A percentile compares a stretch with the other conserved stretches of the same genome.
Conservation (phyloP, 129 eudicot species). For the Heracleum sosnowskyi region DNA sequence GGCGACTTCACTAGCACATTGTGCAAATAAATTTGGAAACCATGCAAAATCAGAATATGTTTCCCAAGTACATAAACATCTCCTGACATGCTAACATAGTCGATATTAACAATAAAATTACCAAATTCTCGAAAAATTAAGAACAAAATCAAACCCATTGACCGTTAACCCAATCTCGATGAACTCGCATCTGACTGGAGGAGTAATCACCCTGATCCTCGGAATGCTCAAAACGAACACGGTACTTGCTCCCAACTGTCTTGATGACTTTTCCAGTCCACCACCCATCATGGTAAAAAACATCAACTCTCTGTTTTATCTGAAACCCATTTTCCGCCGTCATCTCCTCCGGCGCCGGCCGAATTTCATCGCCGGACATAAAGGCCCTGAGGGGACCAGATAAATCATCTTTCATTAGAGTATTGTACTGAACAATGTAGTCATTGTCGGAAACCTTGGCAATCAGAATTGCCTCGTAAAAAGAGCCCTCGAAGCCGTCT, state of each 20-base stretch:
- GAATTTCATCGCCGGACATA: conserved; percentile 1
- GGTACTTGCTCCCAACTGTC: conserved; percentile 1
- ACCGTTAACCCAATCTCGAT: not conserved
- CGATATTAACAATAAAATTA: not conserved
- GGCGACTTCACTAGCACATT: no score
- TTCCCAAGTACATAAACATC: not conserved
- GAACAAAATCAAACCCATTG: not conserved
- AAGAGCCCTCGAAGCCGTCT: conserved; percentile 14
- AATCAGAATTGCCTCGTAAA: conserved; percentile 11
- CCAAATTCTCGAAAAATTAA: not conserved
- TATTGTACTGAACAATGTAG: conserved; percentile 24
- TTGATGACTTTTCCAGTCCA: conserved; percentile 18
- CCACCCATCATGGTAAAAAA: conserved; percentile 24
- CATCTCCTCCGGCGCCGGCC: conserved; percentile 20
- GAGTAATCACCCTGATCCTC: not conserved
- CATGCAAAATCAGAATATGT: not conserved
- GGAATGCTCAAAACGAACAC: not conserved
- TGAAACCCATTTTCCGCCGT: not conserved
- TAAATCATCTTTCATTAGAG: conserved; percentile 11
- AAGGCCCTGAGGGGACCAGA: conserved; percentile 7
- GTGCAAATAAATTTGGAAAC: not conserved
- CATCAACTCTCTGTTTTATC: conserved; percentile 16
- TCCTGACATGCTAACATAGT: not conserved
- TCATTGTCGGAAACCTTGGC: not conserved
- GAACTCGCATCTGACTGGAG: not conserved